Conservation (phyloP, 345 rosid genomes). For the Populus simonii region DNA sequence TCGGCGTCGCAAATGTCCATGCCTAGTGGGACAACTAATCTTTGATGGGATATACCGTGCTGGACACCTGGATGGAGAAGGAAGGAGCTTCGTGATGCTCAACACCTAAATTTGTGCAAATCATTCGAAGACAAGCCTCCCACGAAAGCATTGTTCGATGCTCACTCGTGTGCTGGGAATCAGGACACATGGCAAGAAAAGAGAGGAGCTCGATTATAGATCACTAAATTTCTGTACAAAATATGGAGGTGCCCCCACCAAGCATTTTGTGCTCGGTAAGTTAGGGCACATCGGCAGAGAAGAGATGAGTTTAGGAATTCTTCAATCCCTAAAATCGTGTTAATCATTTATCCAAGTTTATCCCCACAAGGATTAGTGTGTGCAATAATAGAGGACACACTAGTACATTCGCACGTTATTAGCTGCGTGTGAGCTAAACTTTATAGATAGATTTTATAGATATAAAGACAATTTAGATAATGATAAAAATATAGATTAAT, state of each 20-base stretch:
- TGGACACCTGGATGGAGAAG: neutral
- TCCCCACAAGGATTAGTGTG: neutral
- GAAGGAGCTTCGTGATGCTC: neutral
- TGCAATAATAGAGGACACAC: neutral
- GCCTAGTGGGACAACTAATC: neutral
- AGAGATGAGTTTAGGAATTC: neutral
- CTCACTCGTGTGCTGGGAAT: neutral
- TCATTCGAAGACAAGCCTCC: neutral
- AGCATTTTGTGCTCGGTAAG: neutral
- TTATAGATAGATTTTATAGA: too few relatives aligned
- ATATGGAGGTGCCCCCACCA: neutral
- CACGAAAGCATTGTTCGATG: neutral
- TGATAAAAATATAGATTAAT: too few relatives aligned
- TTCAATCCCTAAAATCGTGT: neutral
- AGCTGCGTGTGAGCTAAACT: too few relatives aligned
- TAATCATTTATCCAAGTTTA: neutral
- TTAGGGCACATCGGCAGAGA: conserved; percentile 5
- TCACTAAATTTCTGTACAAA: neutral
- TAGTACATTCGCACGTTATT: too few relatives aligned
- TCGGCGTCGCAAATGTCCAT: too few relatives aligned
- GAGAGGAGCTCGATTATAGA: neutral
- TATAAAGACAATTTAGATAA: too few relatives aligned
- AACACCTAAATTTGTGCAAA: neutral
- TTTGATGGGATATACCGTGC: neutral
- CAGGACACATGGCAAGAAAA: neutral